Conservation (phyloP, 2,329 filamentous ascomycete species). For the Exophiala mesophila region DNA sequence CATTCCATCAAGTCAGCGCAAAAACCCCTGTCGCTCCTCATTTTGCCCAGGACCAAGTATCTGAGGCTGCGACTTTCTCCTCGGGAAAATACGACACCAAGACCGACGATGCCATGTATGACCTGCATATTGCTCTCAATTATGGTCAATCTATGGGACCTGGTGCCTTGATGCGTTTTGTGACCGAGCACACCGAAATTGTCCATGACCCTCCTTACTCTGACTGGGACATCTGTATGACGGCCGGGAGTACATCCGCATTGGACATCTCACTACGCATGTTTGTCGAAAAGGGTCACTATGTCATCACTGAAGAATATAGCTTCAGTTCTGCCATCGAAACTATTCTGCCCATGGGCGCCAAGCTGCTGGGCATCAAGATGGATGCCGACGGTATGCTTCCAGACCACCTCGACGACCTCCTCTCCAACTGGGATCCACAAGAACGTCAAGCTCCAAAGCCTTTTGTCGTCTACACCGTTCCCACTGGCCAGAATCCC, state of each 20-base stretch:
- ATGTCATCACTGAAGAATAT: slow-evolving; percentile 82
- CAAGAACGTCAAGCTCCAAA: slow-evolving; percentile 54
- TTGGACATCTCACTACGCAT: slow-evolving; percentile 80
- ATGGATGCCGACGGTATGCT: slow-evolving; percentile 65
- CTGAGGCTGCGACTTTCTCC: slow-evolving; percentile 56
- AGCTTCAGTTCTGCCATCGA: slow-evolving; percentile 76
- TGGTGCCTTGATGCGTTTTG: slow-evolving; percentile 79
- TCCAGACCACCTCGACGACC: slow-evolving; percentile 56
- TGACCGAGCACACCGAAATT: slow-evolving; percentile 94
- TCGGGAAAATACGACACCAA: slow-evolving; percentile 81
- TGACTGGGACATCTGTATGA: slow-evolving; percentile 83
- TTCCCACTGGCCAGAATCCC: slow-evolving; percentile 83
- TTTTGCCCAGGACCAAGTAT: slow-evolving; percentile 66
- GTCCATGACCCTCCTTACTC: slow-evolving; percentile 80
- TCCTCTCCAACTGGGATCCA: slow-evolving; percentile 62
- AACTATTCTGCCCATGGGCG: slow-evolving; percentile 58
- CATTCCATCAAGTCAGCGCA: slow-evolving; percentile 72
- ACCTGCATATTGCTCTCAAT: slow-evolving; percentile 85
- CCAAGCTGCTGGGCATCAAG: slow-evolving; percentile 55
- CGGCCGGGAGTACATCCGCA: slow-evolving; percentile 77
- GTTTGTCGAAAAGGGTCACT: slow-evolving; percentile 71
- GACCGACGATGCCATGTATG: slow-evolving; percentile 56
- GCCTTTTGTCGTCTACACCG: slow-evolving; percentile 64
- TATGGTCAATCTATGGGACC: slow-evolving; percentile 85
- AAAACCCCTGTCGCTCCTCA: slow-evolving; percentile 65